phyloP scores from a whole-genome alignment of 2,329 filamentous ascomycete species.

The Zasmidium citrigriseum region DNA sequence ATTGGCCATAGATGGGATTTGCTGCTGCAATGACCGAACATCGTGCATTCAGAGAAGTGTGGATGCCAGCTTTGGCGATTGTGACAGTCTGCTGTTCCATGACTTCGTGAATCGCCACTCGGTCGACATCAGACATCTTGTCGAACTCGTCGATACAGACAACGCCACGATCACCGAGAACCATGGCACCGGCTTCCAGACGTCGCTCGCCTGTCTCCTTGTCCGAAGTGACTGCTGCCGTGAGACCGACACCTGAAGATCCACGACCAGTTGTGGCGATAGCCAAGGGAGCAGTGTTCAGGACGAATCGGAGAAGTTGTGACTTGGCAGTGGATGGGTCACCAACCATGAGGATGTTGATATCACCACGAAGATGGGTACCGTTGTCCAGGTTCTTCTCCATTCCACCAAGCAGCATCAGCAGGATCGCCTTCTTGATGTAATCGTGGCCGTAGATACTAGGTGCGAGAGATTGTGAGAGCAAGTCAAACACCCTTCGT shows the following conservation, averaged over 20 bases:
- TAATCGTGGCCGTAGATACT: conserved; percentile 97
- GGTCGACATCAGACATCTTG: conserved; percentile 98
- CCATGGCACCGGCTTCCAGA: conserved; percentile 97
- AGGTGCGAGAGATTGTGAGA: conserved; percentile 91
- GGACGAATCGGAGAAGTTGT: conserved; percentile 92
- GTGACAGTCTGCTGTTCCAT: conserved; percentile 99
- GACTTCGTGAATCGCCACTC: conserved; percentile 98
- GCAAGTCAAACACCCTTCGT: conserved; percentile 85
- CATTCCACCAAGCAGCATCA: conserved; percentile 93
- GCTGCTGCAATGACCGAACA: conserved; percentile 96
- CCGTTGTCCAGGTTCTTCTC: conserved; percentile 99
- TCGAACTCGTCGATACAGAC: conserved; percentile 99
- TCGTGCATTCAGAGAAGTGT: conserved; percentile 93
- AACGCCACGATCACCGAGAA: conserved; percentile 92
- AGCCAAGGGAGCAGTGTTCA: conserved; percentile 93
- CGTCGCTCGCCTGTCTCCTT: conserved; percentile 96
- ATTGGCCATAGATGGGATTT: conserved; percentile 97
- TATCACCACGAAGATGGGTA: conserved; percentile 95
- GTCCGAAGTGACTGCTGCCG: conserved; percentile 91
- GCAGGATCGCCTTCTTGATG: conserved; percentile 94
- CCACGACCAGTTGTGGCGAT: conserved; percentile 95
- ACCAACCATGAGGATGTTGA: conserved; percentile 99
- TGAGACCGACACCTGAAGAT: conserved; percentile 96
- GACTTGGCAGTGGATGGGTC: conserved; percentile 98
- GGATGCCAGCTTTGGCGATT: conserved; percentile 97